Evolutionary conservation across 345 rosid genomes (phyloP).

Genomic region (Aurinia saxatilis): DNA sequence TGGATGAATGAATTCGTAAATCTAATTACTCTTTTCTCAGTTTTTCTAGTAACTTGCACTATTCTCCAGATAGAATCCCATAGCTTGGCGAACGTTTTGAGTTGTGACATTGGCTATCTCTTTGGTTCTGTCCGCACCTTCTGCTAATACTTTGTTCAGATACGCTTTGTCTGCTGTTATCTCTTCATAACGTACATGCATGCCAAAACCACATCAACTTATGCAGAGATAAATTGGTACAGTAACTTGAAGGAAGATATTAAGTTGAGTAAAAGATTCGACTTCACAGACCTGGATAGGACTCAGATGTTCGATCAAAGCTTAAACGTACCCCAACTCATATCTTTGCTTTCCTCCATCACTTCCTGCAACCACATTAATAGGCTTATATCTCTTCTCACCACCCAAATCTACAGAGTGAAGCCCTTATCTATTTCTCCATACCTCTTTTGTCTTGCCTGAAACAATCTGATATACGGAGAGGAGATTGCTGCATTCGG

Average conservation of each 20-base stretch:
- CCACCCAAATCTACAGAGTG: not conserved
- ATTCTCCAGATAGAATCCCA: constrained; percentile 50
- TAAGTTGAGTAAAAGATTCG: not conserved
- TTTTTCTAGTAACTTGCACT: not conserved
- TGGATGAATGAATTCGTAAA: not conserved
- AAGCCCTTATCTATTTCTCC: constrained; percentile 1
- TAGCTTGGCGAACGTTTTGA: constrained; percentile 59
- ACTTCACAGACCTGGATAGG: constrained; percentile 68
- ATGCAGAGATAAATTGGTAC: not conserved
- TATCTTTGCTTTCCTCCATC: constrained; percentile 57
- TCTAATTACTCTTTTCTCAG: not conserved
- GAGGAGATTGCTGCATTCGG: constrained; percentile 91
- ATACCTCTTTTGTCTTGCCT: constrained; percentile 79
- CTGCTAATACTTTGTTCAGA: constrained; percentile 52
- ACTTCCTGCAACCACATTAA: constrained; percentile 53
- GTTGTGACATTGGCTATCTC: constrained; percentile 61
- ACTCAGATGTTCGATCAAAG: constrained; percentile 72
- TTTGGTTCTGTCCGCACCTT: constrained; percentile 57
- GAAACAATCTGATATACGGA: constrained; percentile 77
- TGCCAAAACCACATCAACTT: too few relatives aligned
- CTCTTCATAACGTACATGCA: constrained; percentile 58
- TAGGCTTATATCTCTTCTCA: not conserved
- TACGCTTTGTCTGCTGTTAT: constrained; percentile 59
- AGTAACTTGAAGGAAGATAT: not conserved
- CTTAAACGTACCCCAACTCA: constrained; percentile 86